Base-by-base conservation (phyloP, 2,329 filamentous ascomycete genomes). In the Aspergillus felis region DNA sequence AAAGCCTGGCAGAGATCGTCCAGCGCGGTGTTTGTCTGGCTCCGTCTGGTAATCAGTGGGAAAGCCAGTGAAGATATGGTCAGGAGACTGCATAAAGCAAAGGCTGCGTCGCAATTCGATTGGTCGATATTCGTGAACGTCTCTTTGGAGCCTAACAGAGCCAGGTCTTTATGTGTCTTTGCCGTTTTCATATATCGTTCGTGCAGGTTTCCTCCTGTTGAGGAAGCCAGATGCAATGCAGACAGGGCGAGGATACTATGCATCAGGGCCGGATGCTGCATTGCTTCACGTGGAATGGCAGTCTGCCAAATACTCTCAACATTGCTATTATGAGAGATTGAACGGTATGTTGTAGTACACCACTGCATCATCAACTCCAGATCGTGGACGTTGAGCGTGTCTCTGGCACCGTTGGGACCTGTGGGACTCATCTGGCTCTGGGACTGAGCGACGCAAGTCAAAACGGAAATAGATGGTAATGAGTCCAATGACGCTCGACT, bases 231-330 rank as follows among this genome's bases (percentile, higher is more conserved):
- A 46, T 74, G 68, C 3, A 74, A 63, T 5, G 72, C 70, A 1
- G 72, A 72, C 5, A 74, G 56, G 0, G 72, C 71, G 10, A 74
- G 61, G n/a, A 74, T 66, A 3, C 70, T 71, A 58, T 74, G 71
- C 57, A 71, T 69, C 5, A 74, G 58, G 41, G 66, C 66, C 17
- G 68, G 63, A 41, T 69, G 65, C 12, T 57, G 60, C 54, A 72
- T 65, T 10, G 71, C 67, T 42, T 73, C 64, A 28, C 64, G 63
- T 2, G 70, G 70, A 35, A 74, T 64, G 20, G 61, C 61, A 8
- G 61, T 66, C 57, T 73, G 70, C 71, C 72, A 74, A 14, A 74
- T 59, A 4, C 41, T 25, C 55, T 71, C 66, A 24, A 66, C 67
- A 9, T 57, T 29, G 10, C 42, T 46, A 28, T 68, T 63, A 12